Base-by-base conservation (phyloP, 192 early-diverging fungal species). In the Endogone sp. region DNA sequence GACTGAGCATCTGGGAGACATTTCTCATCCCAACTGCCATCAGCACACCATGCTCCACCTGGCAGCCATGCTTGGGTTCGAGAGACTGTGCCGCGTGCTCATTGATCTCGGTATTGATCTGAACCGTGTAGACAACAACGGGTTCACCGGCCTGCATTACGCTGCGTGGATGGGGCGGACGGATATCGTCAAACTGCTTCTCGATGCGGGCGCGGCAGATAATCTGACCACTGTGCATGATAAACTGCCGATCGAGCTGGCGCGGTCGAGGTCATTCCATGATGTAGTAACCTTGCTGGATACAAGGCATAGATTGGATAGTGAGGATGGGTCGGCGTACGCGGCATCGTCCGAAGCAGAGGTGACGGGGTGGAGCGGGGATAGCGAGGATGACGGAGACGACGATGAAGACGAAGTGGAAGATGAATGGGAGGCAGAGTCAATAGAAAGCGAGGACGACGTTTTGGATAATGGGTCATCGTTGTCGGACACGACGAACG, bases 81-180 rank as follows among this genome's bases (percentile, higher is more conserved):
- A 74, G 28, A 75, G 73, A 27, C 65, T 92, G 58, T 65, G 78
- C 13, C 62, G 62, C 23, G 75, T 78, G 3, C 58, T 91, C 28
- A 62, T 84, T 4, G 69, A 67, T 23, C 68, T 81, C 9, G 83
- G 80, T 6, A 79, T 77, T 56, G 70, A 74, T 22, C 22, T 84
- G 16, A 79, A 91, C 56, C 79, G 75, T 4, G 60, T 71, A 20
- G 91, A 92, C 67, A 73, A 83, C 61, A 91, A 87, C 68, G 87
- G 85, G 0, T 87, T 87, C 77, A 92, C 82, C 4, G 84, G 89
- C 2, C 68, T 92, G 64, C 91, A 92, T 71, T 90, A 89, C 82
- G 83, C 85, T 2, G 75, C 81, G 31, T 90, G 89, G 85, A 75
- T 77, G 55, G 85, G 85, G 2, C 77, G 84, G 6, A 62, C 64